phyloP scores from a whole-genome alignment of 176 grass and related monocot species.

The Poa annua region DNA sequence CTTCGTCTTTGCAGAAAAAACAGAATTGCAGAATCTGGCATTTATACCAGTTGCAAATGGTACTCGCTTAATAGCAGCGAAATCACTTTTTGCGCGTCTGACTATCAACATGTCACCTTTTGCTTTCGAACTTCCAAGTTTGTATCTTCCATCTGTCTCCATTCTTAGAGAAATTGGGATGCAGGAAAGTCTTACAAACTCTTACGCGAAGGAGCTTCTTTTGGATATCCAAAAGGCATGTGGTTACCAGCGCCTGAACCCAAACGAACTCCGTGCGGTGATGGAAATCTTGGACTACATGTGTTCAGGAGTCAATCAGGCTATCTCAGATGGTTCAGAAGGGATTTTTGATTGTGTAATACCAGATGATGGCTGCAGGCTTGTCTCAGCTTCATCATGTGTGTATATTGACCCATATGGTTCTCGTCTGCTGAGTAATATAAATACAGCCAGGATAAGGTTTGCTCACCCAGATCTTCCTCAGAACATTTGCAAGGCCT shows the following conservation, averaged over 20 bases:
- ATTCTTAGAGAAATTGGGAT: slow-evolving; percentile 92
- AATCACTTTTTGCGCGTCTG: slow-evolving; percentile 88
- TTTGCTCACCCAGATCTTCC: slow-evolving; percentile 92
- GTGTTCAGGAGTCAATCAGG: slow-evolving; percentile 64
- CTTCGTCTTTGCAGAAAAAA: slow-evolving; percentile 67
- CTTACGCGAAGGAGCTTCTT: slow-evolving; percentile 88
- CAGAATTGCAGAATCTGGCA: slow-evolving; percentile 75
- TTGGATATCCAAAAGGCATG: slow-evolving; percentile 87
- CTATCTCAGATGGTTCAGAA: slow-evolving; percentile 52
- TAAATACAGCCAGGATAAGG: slow-evolving; percentile 82
- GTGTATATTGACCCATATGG: slow-evolving; percentile 88
- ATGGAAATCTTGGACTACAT: slow-evolving; percentile 89
- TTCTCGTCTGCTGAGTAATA: slow-evolving; percentile 70
- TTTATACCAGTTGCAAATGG: slow-evolving; percentile 98
- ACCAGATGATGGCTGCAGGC: slow-evolving; percentile 98
- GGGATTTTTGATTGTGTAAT: slow-evolving; percentile 69
- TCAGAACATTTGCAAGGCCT: slow-evolving; percentile 66
- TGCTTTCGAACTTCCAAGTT: slow-evolving; percentile 88
- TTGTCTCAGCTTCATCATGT: slow-evolving; percentile 85
- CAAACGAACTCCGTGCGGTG: slow-evolving; percentile 94
- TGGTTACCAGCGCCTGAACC: slow-evolving; percentile 93
- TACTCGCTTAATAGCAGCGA: slow-evolving; percentile 83
- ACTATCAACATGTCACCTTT: slow-evolving; percentile 93
- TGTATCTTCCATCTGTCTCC: slow-evolving; percentile 76
- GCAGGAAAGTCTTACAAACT: slow-evolving; percentile 81